Evolutionary conservation across 2,329 filamentous ascomycete genomes (phyloP).

Genomic region (Aspergillus fumigatiaffinis): DNA sequence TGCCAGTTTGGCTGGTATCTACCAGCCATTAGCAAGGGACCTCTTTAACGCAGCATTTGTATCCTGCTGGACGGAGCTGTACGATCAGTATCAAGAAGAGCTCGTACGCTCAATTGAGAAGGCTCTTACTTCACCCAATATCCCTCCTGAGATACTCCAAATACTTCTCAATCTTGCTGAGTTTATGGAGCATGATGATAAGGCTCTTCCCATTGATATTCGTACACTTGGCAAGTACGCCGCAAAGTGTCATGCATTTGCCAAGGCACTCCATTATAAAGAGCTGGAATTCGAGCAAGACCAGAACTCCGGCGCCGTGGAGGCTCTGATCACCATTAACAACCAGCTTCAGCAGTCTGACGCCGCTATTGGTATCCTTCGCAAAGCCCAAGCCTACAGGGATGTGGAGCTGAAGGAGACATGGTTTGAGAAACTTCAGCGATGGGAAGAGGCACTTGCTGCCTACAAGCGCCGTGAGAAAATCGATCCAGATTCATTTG

Average conservation of each 20-base stretch:
- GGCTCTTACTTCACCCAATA: constrained; percentile 90
- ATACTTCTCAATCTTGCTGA: constrained; percentile 93
- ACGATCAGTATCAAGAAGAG: constrained; percentile 95
- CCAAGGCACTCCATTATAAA: constrained; percentile 97
- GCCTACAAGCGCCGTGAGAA: constrained; percentile 86
- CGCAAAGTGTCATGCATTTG: constrained; percentile 94
- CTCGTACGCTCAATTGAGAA: constrained; percentile 93
- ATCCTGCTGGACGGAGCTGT: constrained; percentile 97
- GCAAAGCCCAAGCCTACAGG: constrained; percentile 91
- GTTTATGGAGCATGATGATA: constrained; percentile 99
- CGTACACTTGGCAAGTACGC: constrained; percentile 90
- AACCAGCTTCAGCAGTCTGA: constrained; percentile 98
- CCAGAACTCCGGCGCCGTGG: constrained; percentile 90
- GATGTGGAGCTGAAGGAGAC: constrained; percentile 96
- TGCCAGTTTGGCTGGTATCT: constrained; percentile 83
- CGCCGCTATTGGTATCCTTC: constrained; percentile 93
- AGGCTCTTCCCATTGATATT: constrained; percentile 96
- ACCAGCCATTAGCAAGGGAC: constrained; percentile 84
- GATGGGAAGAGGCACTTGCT: constrained; percentile 93
- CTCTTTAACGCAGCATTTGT: constrained; percentile 99
- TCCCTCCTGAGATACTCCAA: constrained; percentile 91
- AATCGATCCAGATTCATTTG: constrained; percentile 73
- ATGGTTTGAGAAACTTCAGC: constrained; percentile 97
- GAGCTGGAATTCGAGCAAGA: constrained; percentile 97
- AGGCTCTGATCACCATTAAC: constrained; percentile 98